Percentiles rank a stretch among this genome's conserved stretches.
These are phyloP conservation scores for Erigeron philadelphicus DNA, from an alignment of 140 eudicot species.

Conservation along the genomic window DNA sequence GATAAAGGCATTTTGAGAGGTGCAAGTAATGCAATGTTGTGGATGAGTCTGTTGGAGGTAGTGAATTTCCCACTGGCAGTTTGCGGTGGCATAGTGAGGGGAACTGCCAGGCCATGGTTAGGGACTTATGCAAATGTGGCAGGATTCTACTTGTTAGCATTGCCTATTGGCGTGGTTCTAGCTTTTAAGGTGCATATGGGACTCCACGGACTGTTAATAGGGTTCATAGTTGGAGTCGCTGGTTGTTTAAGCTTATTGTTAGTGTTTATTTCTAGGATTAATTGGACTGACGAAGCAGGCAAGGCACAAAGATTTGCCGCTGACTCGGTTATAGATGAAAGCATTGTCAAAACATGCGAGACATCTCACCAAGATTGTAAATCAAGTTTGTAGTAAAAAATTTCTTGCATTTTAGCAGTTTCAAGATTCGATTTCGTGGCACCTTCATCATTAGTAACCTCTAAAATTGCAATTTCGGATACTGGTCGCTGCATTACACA, in stretches of 20 bases:
- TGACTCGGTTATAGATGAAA: not conserved
- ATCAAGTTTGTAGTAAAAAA: not conserved
- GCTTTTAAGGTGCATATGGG: slow-evolving; percentile 64
- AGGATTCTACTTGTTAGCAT: slow-evolving; percentile 73
- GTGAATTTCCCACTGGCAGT: slow-evolving; percentile 70
- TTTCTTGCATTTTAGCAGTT: slow-evolving; percentile 1
- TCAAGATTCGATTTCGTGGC: not conserved
- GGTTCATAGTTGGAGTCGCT: slow-evolving; percentile 59
- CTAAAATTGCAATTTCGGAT: too few relatives aligned
- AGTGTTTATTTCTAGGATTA: slow-evolving; percentile 50
- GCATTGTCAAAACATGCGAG: not conserved
- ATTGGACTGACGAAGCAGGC: slow-evolving; percentile 60
- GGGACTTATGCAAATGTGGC: slow-evolving; percentile 66
- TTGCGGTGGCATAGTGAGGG: slow-evolving; percentile 82
- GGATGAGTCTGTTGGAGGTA: slow-evolving; percentile 67
- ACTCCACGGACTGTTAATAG: slow-evolving; percentile 56
- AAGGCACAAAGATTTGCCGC: slow-evolving; percentile 58
- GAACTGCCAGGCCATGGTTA: slow-evolving; percentile 85
- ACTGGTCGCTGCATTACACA: not conserved
- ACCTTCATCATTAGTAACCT: not conserved
- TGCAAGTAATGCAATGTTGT: slow-evolving; percentile 50
- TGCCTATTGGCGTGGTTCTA: slow-evolving; percentile 64
- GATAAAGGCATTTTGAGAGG: slow-evolving; percentile 44
- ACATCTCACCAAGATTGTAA: slow-evolving; percentile 12
- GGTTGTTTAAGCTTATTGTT: slow-evolving; percentile 51